Evolutionary conservation across 1,284 basidiomycete species (phyloP), one percentile per base, ranked within the genome.

Genomic region (Bjerkandera adusta): DNA sequence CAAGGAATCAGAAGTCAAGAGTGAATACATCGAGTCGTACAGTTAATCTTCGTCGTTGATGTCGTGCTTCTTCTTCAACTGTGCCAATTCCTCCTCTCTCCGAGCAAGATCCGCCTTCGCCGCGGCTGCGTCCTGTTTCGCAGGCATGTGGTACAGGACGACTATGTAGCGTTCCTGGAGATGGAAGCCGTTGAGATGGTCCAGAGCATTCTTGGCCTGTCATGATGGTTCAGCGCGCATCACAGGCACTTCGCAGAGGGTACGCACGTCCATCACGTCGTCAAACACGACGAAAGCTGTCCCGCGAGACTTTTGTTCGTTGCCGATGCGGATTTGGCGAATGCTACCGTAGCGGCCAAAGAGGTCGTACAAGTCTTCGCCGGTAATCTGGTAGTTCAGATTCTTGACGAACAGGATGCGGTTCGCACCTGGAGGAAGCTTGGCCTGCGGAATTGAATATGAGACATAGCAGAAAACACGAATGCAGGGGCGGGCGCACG

Each of bases 261-360:
- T 3, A 62, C 88, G 62, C 62, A 89, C 89, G 59, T 91, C 89
- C 89, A 90, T 91, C 56, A 91, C 88, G 67, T 91, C 88, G 58
- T 91, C 88, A 59, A 87, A 91, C 8, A 92, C 92, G 11, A 99
- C 89, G 62, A 96, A 99, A 0, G 96, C 97, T 10, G 96, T 98
- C 16, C 96, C 96, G 61, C 90, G 92, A 22, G 93, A 91, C 71
- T 97, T 97, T 48, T 79, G 73, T 60, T 95, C 91, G 56, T 85
- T 94, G 37, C 96, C 96, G 55, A 97, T 82, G 46, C 96, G 83
- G 57, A 99, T 88, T 68, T 99, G 96, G 35, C 96, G 85, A 61
- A 99, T 93, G 56, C 91, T 91, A 35, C 96, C 96, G 72, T 99
- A 99, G 53, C 93, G 89, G 46, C 95, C 96, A 63, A 99, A 99